These are phyloP conservation scores for Salvia splendens DNA, from an alignment of 257 asterid species.

Conservation along the genomic window DNA sequence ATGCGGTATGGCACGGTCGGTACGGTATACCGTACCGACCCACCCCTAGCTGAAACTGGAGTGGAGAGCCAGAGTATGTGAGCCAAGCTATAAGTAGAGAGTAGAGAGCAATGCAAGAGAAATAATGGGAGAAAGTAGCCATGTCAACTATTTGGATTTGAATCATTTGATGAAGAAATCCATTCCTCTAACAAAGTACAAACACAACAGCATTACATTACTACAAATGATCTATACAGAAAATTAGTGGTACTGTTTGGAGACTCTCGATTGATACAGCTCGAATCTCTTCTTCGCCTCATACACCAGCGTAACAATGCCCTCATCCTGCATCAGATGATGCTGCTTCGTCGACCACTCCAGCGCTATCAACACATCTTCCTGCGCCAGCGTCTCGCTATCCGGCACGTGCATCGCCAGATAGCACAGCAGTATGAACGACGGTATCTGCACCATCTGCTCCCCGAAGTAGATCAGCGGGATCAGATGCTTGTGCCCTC, in stretches of 20 bases:
- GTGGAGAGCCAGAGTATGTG: too few species aligned
- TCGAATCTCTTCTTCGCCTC: slow-evolving; percentile 73
- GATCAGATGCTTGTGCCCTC: slow-evolving; percentile 55
- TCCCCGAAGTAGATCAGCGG: slow-evolving; percentile 63
- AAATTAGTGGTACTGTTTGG: slow-evolving; percentile 45
- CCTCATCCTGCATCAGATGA: slow-evolving; percentile 51
- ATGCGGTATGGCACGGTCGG: too few species aligned
- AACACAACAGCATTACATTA: background rate
- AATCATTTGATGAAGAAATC: background rate
- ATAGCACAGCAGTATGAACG: slow-evolving; percentile 56
- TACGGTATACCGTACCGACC: too few species aligned
- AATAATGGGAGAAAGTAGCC: too few species aligned
- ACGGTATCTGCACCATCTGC: slow-evolving; percentile 65
- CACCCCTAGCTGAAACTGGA: too few species aligned
- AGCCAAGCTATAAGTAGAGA: too few species aligned
- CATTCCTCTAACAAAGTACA: too few species aligned
- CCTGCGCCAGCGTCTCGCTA: slow-evolving; percentile 50
- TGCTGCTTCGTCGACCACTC: slow-evolving; percentile 69
- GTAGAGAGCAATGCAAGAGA: background rate
- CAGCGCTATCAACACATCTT: slow-evolving; percentile 51
- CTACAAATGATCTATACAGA: background rate
- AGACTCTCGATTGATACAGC: slow-evolving; percentile 62
- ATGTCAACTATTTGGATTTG: too few species aligned
- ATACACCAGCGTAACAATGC: slow-evolving; percentile 40
- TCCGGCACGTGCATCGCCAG: slow-evolving; percentile 75